Evolutionary conservation across 257 asterid species (phyloP), one percentile per base, ranked within the genome.

Genomic region (Nicotiana benthamiana): DNA sequence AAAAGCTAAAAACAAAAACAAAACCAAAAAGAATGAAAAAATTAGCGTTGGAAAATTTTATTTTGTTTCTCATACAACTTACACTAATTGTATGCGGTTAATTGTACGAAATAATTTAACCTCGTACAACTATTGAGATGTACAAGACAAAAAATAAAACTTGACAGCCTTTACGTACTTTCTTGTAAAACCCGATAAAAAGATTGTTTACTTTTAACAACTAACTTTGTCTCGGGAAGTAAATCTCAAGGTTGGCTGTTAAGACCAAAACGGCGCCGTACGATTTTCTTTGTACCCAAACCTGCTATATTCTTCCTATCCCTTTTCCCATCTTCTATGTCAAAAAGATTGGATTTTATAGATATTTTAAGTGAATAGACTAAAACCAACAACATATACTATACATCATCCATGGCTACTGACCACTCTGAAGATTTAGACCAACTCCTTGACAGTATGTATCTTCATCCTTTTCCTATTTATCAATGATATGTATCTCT

Each of bases 381-480:
- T 70, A 43, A 70, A 40, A 20, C 30, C 59, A 43, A 67, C 30
- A 77, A 36, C 70, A 36, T 61, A 32, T 12, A 63, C 22, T 36
- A 40, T 15, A 17, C 75, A 27, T 63, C 53, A 24, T 62, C 85
- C 83, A 94, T 94, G 98, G 98, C 93, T 16, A 63, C 76, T 68
- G 94, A 89, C 46, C 90, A 89, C 83, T 85, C 94, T 80, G 97
- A 94, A 70, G 98, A 94, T 82, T 90, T 96, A 82, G 99, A 96
- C 89, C 91, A 88, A 84, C 97, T 96, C 77, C 97, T 96, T 52
- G 97, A 96, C 87, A 94, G 99, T 96, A 87, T 91, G 96, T 15
- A 63, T 40, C 61, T 30, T 60, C 59, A 70, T 15, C 59, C 36
- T 70, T 46, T 22, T 22, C 2, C 7, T 56, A 5, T 68, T 22